Conservation (phyloP, 345 rosid species). For the Cardamine resedifolia region DNA sequence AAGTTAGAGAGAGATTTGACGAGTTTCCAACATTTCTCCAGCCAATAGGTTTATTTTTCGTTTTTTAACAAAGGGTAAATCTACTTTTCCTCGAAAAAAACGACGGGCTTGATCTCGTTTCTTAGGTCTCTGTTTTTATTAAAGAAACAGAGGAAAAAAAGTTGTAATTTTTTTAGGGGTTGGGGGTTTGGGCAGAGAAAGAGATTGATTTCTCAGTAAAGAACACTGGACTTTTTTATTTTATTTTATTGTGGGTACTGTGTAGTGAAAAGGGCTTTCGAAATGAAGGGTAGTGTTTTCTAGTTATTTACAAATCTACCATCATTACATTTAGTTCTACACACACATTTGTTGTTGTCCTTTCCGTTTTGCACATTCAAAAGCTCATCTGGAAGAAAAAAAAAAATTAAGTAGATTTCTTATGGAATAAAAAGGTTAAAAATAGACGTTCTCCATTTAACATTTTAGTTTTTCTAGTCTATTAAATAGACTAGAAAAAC, state of each 20-base stretch:
- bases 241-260: too few relatives aligned
- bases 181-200: slow-evolving; percentile 42
- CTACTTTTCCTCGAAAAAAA: slow-evolving; percentile 29
- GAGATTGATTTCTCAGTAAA: slow-evolving; percentile 34
- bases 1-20: slow-evolving; percentile 31
- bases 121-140: slow-evolving; percentile 33
- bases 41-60: slow-evolving; percentile 30
- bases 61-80: slow-evolving; percentile 18
- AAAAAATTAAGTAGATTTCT: too few relatives aligned
- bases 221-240: background rate
- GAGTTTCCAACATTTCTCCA: slow-evolving; percentile 16
- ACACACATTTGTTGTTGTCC: slow-evolving; percentile 31
- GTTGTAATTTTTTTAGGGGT: slow-evolving; percentile 13
- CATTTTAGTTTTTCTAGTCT: background rate
- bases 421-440: background rate
- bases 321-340: background rate
- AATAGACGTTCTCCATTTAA: background rate
- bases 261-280: background rate
- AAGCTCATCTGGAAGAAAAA: slow-evolving; percentile 14
- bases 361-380: slow-evolving; percentile 32
- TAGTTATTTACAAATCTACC: slow-evolving; percentile 27
- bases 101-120: slow-evolving; percentile 37
- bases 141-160: slow-evolving; percentile 38
- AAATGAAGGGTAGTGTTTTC: slow-evolving; percentile 21
- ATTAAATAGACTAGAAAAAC: background rate